Base-by-base conservation (phyloP, 352 stramenopile species). In the Phytophthora sp. region DNA sequence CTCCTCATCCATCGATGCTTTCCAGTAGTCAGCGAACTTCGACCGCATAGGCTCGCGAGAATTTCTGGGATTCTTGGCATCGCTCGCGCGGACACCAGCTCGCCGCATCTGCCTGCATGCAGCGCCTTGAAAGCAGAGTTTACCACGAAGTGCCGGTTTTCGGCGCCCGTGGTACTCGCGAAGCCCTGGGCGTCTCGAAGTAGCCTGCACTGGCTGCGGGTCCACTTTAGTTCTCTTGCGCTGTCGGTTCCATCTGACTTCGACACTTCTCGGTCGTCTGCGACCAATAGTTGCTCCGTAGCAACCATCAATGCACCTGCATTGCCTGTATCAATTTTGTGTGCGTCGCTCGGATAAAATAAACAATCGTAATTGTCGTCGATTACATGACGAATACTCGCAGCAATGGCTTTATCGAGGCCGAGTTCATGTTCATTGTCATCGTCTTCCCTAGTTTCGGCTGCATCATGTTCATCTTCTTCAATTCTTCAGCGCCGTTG, bases 101-200 rank as follows among this genome's bases (percentile, higher is more conserved):
- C 8, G 31, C 31, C 31, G 11, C 31, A 16, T n/a, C 8, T 8
- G 11, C 30, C 41, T 49, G 41, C 20, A 15, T 49, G 41, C 9
- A 49, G 20, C 13, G 41, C 41, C 41, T 49, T 49, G 21, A 49
- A 49, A 3, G 41, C 41, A 7, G 41, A 49, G 45, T 53, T 38
- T 15, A 38, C 24, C 16, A 16, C 7, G 7, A 26, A 39, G 24
- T 53, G n/a, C n/a, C n/a, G n/a, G n/a, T n/a, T n/a, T n/a, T n/a
- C n/a, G n/a, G n/a, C n/a, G n/a, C n/a, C n/a, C n/a, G n/a, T n/a
- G n/a, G n/a, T n/a, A n/a, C n/a, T n/a, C n/a, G n/a, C n/a, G n/a
- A n/a, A n/a, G n/a, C 24, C 5, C 38, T 26, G 24, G 20, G 18
- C 15, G 18, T 51, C 44, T 13, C 13, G 16, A 21, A 13, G n/a